Base-by-base conservation (phyloP, 306 rosid species). In the Senna siamea region DNA sequence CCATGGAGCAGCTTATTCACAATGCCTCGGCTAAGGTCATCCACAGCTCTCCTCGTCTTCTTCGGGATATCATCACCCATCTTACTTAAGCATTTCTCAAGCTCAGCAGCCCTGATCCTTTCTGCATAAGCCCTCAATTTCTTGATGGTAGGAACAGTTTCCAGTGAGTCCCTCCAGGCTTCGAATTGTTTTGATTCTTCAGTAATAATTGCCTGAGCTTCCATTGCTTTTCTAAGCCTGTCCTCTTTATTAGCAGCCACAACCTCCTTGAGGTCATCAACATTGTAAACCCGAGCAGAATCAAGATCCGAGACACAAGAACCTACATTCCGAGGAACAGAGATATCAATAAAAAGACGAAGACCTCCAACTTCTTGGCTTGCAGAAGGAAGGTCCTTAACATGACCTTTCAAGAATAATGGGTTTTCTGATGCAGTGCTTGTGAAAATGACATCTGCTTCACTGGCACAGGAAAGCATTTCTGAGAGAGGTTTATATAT, bases 201-300 rank as follows among this genome's bases (percentile, higher is more conserved):
- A 8, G 79, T 68, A 70, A 95, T 95, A 56, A 95, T 92, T 37
- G 85, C 79, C 82, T 90, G 99, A 70, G 99, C 99, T 79, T 95
- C 99, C 96, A 84, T 86, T 47, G 99, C 97, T 85, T 95, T 95
- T 66, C 92, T 78, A 7, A 84, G 86, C 62, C 99, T 88, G 59
- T 95, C 99, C 81, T 95, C 99, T 74, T 95, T 95, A 74, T 95
- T 95, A 54, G 99, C 98, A 80, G 99, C 99, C 73, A 95, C 99
- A 69, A 95, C 99, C 85, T 92, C 99, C 66, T 92, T 95, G 35
- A 95, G 96, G 81, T 95, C 96, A 48, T 95, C 99, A 2, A 95
- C 96, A 72, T 92, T 95, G 92, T 92, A 95, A 68, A 95, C 84
- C 55, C 63, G 82, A 6, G 22, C 88, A 73, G 75, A 70, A 53